Evolutionary conservation across 2,329 filamentous ascomycete genomes (phyloP).

Genomic region (Simplicillium aogashimaense): DNA sequence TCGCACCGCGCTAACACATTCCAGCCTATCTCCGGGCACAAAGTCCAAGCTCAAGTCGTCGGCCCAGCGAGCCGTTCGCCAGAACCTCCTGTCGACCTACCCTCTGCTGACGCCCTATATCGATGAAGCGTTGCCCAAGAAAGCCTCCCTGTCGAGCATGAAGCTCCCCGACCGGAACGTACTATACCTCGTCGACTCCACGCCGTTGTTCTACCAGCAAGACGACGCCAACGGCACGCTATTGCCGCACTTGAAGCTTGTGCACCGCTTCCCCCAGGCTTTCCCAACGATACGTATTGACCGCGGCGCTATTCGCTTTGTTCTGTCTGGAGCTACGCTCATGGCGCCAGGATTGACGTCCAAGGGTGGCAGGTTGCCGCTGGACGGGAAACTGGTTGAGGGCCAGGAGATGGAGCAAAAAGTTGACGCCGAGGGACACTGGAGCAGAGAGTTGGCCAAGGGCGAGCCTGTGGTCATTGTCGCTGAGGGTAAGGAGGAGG

Average conservation of each 20-base stretch:
- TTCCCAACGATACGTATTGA: slow-evolving; percentile 86
- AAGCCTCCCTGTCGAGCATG: slow-evolving; percentile 78
- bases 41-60: slow-evolving; percentile 98
- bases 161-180: slow-evolving; percentile 88
- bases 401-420: slow-evolving; percentile 32
- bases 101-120: slow-evolving; percentile 79
- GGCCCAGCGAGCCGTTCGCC: slow-evolving; percentile 76
- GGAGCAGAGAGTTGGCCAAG: slow-evolving; percentile 60
- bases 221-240: slow-evolving; percentile 60
- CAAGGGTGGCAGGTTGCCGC: slow-evolving; percentile 68
- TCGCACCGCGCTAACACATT: slow-evolving; percentile 11
- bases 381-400: slow-evolving; percentile 27
- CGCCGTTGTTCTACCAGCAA: slow-evolving; percentile 87
- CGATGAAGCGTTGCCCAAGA: slow-evolving; percentile 92
- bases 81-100: slow-evolving; percentile 74
- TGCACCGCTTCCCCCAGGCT: slow-evolving; percentile 79
- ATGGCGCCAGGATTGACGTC: slow-evolving; percentile 94
- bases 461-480: slow-evolving; percentile 81
- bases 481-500: slow-evolving; percentile 89
- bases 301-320: slow-evolving; percentile 91
- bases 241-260: slow-evolving; percentile 77
- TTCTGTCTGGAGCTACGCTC: slow-evolving; percentile 82
- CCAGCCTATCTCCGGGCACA: slow-evolving; percentile 62
- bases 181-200: slow-evolving; percentile 72
- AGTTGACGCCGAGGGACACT: slow-evolving; percentile 39